A percentile compares a stretch with the other conserved stretches of the same genome.
phyloP scores from a whole-genome alignment of 2,329 filamentous ascomycete species.

The Huntiella omanensis region DNA sequence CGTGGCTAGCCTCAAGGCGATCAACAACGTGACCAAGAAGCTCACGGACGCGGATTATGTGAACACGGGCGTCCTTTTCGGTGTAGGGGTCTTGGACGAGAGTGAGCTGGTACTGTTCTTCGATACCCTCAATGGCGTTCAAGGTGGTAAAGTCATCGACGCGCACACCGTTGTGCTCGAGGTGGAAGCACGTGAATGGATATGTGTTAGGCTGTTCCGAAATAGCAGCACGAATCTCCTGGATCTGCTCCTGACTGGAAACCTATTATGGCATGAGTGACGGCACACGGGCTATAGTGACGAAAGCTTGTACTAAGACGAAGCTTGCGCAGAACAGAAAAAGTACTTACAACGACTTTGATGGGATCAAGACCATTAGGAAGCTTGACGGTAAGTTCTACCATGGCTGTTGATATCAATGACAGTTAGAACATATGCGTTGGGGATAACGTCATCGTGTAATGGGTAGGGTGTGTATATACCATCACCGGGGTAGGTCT shows the following conservation, averaged over 20 bases:
- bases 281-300: neutral
- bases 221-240: conserved; percentile 91
- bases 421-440: neutral
- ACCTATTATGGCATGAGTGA: conserved; percentile 33
- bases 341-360: conserved; percentile 6
- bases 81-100: conserved; percentile 92
- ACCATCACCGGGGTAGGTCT: neutral
- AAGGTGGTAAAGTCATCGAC: conserved; percentile 93
- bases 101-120: conserved; percentile 56
- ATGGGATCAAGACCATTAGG: conserved; percentile 8
- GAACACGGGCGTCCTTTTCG: conserved; percentile 93
- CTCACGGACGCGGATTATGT: conserved; percentile 77
- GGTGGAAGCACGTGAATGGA: conserved; percentile 96
- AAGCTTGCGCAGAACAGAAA: no score
- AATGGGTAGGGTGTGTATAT: no score
- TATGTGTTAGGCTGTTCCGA: conserved; percentile 85
- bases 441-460: no score
- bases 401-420: conserved; percentile 4
- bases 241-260: conserved; percentile 84
- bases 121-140: conserved; percentile 68
- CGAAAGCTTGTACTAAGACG: neutral
- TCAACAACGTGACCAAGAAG: conserved; percentile 83
- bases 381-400: conserved; percentile 10
- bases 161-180: conserved; percentile 71
- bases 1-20: conserved; percentile 70